phyloP scores from a whole-genome alignment of 768 basidiomycete genomes.

The Boletus tylopilopsis region DNA sequence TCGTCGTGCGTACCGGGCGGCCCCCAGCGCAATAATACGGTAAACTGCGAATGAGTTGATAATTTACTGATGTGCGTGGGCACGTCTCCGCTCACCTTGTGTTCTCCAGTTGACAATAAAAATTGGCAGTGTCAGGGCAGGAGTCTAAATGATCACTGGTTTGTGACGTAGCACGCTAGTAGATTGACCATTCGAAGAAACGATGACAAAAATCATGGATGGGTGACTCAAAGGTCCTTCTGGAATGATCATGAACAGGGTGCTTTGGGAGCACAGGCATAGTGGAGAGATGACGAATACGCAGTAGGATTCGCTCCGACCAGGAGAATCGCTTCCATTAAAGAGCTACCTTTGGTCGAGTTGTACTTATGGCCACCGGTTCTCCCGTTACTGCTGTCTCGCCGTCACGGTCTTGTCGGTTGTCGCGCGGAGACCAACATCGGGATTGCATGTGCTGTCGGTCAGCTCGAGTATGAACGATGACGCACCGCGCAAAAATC shows the following conservation, averaged over 20 bases:
- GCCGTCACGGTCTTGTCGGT: background rate
- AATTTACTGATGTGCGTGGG: constrained; percentile 2
- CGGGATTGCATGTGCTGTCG: background rate
- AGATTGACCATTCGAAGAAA: background rate
- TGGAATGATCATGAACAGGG: background rate
- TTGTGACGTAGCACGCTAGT: background rate
- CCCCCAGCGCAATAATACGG: constrained; percentile 1
- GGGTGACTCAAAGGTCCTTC: too few species aligned
- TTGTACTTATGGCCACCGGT: background rate
- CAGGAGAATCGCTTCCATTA: constrained; percentile 14
- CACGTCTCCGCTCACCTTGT: constrained; percentile 1
- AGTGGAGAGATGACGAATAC: constrained; percentile 3
- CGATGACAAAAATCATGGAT: background rate
- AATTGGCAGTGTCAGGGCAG: background rate
- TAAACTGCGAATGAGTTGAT: background rate
- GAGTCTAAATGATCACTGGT: background rate
- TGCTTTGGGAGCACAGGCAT: background rate
- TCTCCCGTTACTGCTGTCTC: background rate
- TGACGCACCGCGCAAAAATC: constrained; percentile 6
- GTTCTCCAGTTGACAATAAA: background rate
- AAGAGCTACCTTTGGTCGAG: background rate
- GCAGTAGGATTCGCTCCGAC: constrained; percentile 5
- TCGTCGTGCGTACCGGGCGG: background rate
- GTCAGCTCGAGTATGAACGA: background rate
- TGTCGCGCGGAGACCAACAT: background rate